Percentiles rank a stretch among this genome's conserved stretches.
These are phyloP conservation scores for Colletotrichum falcatum DNA, from an alignment of 2,329 filamentous ascomycete genomes.

Conservation along the genomic window DNA sequence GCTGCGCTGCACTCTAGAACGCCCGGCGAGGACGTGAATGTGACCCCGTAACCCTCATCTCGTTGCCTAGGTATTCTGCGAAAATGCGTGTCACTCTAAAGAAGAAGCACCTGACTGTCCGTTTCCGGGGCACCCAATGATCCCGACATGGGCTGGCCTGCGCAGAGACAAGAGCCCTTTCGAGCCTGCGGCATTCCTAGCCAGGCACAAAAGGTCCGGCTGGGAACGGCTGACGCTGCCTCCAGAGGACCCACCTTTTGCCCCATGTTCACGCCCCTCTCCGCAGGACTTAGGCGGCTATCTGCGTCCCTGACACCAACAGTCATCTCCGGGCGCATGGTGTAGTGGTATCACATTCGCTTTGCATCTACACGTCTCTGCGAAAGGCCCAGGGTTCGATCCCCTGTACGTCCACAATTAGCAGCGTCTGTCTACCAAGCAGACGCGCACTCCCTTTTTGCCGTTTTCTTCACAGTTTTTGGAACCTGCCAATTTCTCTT, in stretches of 20 bases:
- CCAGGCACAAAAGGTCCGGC: not conserved
- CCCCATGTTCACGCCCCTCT: too few species aligned
- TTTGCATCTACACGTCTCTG: constrained; percentile 18
- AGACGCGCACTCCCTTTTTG: fast-evolving
- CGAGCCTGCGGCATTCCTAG: not conserved
- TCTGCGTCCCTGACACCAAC: fast-evolving
- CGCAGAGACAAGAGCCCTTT: not conserved
- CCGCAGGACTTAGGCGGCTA: fast-evolving
- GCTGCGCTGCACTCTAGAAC: too few species aligned
- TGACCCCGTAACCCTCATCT: not conserved
- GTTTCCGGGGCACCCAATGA: not conserved
- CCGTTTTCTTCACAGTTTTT: too few species aligned
- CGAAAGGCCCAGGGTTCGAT: constrained; percentile 24
- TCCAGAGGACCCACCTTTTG: not conserved
- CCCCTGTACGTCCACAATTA: constrained; percentile 9
- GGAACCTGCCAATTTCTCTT: too few species aligned
- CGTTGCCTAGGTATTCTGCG: not conserved
- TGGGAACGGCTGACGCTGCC: not conserved
- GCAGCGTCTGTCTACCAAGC: not conserved
- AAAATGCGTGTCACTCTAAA: too few species aligned
- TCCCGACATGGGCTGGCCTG: not conserved
- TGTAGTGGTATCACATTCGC: constrained; percentile 21
- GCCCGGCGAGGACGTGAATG: not conserved
- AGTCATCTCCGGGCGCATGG: constrained; percentile 4
- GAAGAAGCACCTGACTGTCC: not conserved